These are phyloP conservation scores for Daldinia eschscholtzii DNA, from an alignment of 2,329 filamentous ascomycete species.

Conservation along the genomic window DNA sequence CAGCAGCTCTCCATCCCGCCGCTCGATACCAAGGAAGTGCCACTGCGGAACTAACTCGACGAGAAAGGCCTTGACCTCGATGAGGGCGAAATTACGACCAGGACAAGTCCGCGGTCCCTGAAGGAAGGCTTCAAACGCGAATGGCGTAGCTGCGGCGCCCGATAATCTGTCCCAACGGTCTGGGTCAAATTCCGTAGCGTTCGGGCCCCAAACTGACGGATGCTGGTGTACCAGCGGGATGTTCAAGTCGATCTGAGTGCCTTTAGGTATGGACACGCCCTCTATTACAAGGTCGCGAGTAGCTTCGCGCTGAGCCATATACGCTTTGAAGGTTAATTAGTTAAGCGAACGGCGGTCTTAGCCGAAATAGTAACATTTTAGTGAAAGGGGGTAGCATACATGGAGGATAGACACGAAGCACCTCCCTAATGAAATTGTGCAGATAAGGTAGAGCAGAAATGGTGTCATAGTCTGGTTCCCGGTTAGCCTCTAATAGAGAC, in stretches of 20 bases:
- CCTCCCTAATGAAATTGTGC: constrained; percentile 54
- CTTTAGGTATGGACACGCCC: constrained; percentile 45
- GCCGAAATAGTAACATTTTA: neutral
- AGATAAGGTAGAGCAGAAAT: constrained; percentile 53
- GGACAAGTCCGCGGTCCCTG: constrained; percentile 50
- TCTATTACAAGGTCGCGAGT: constrained; percentile 44
- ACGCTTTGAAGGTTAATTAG: constrained; percentile 22
- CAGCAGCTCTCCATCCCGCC: constrained; percentile 33
- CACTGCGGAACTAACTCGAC: constrained; percentile 45
- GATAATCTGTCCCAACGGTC: constrained; percentile 45
- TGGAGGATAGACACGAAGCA: constrained; percentile 53
- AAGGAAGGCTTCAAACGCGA: constrained; percentile 48
- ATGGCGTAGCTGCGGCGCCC: constrained; percentile 48
- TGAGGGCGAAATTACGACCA: constrained; percentile 46
- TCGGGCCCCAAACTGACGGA: constrained; percentile 44
- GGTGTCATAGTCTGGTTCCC: constrained; percentile 46
- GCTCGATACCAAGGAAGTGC: constrained; percentile 44
- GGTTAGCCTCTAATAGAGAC: constrained; percentile 30
- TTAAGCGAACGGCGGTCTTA: neutral
- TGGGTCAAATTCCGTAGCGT: constrained; percentile 42
- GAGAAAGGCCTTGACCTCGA: constrained; percentile 47
- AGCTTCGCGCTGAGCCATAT: constrained; percentile 43
- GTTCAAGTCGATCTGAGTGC: constrained; percentile 45
- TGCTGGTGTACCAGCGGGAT: constrained; percentile 40
- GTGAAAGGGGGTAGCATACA: constrained; percentile 40